Percentiles rank a stretch among this genome's conserved stretches.
These are phyloP conservation scores for Acer saccharum DNA, from an alignment of 345 rosid species.

Conservation along the genomic window DNA sequence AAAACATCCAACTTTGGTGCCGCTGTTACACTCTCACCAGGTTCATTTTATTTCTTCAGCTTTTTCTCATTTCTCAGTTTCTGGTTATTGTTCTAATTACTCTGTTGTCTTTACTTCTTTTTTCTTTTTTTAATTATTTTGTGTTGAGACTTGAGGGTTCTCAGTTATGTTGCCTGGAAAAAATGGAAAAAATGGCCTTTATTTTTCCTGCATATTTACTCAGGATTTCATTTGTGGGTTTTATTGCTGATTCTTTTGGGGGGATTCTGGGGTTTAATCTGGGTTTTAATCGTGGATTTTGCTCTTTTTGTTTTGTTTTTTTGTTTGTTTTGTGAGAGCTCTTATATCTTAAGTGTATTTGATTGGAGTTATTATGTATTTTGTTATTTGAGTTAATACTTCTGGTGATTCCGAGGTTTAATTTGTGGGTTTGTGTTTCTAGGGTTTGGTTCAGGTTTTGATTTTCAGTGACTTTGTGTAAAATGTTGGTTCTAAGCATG, in stretches of 20 bases:
- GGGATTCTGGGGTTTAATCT: slow-evolving; percentile 18
- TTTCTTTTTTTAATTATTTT: too few species aligned
- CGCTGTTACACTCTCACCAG: slow-evolving; percentile 17
- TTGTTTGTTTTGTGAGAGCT: neutral
- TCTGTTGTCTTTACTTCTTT: too few species aligned
- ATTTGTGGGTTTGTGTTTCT: slow-evolving; percentile 19
- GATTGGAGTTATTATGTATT: neutral
- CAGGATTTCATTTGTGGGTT: neutral
- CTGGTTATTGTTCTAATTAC: neutral
- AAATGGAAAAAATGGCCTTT: neutral
- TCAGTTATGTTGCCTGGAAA: neutral
- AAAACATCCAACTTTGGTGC: slow-evolving; percentile 20
- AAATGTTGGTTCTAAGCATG: slow-evolving; percentile 55
- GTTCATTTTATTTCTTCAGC: slow-evolving; percentile 19
- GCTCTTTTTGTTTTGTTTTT: slow-evolving; percentile 7
- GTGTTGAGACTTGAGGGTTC: neutral
- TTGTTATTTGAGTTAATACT: neutral
- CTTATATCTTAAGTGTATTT: neutral
- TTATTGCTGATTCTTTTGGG: neutral
- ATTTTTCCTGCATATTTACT: neutral
- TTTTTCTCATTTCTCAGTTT: neutral
- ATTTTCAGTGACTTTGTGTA: slow-evolving; percentile 12
- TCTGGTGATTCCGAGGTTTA: neutral
- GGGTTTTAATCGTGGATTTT: slow-evolving; percentile 20
- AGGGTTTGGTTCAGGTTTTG: slow-evolving; percentile 29